Percentiles rank a stretch among this genome's conserved stretches.
These are phyloP conservation scores for Carex kokanica DNA, from an alignment of 176 grass and related monocot species.

Conservation along the genomic window DNA sequence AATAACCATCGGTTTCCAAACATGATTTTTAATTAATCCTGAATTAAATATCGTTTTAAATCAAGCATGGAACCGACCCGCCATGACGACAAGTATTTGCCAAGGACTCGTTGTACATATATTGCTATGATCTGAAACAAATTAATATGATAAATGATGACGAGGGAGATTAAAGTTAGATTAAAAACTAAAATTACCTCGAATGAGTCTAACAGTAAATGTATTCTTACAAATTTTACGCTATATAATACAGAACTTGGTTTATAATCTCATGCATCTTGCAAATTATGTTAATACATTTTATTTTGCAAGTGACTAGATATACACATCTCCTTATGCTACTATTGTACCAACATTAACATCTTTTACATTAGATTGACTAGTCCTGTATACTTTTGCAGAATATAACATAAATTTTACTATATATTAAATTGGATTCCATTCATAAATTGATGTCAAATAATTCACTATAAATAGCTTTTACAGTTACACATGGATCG, in stretches of 20 bases:
- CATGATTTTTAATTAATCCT: neutral
- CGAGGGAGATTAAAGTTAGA: too few relatives aligned
- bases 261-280: neutral
- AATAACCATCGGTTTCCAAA: neutral
- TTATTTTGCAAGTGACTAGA: neutral
- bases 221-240: neutral
- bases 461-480: neutral
- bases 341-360: neutral
- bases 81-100: neutral
- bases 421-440: too few relatives aligned
- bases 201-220: too few relatives aligned
- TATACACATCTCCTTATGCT: neutral
- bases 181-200: too few relatives aligned
- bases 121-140: too few relatives aligned
- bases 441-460: too few relatives aligned
- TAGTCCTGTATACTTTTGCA: neutral
- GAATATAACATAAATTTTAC: neutral
- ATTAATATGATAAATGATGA: too few relatives aligned
- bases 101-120: neutral
- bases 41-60: neutral
- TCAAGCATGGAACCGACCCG: neutral
- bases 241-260: neutral
- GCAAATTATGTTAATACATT: neutral
- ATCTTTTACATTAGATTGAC: neutral
- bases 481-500: neutral